Evolutionary conservation across 2,329 filamentous ascomycete genomes (phyloP).

Genomic region (Arthrobotrys megalospora): DNA sequence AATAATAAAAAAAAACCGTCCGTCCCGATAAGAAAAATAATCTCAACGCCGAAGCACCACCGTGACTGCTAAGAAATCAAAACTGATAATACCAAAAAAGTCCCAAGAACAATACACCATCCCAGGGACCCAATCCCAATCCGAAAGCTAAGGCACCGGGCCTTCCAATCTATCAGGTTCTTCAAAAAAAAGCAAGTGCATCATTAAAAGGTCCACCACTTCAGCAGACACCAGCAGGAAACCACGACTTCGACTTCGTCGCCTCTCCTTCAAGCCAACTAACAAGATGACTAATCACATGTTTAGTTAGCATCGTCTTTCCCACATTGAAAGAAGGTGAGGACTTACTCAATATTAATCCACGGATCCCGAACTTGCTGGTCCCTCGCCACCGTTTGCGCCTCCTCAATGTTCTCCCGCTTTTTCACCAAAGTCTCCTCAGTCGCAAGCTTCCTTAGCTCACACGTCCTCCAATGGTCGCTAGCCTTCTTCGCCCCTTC

Average conservation of each 20-base stretch:
- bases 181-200: slow-evolving; percentile 12
- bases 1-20: not conserved
- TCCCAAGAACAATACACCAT: slow-evolving; percentile 23
- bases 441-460: slow-evolving; percentile 44
- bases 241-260: slow-evolving; percentile 55
- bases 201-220: not conserved
- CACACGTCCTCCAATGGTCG: slow-evolving; percentile 53
- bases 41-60: slow-evolving; percentile 47
- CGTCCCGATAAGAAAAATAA: not conserved
- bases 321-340: not conserved
- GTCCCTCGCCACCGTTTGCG: slow-evolving; percentile 43
- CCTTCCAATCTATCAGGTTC: slow-evolving; percentile 10
- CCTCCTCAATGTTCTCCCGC: slow-evolving; percentile 56
- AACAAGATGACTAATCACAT: slow-evolving; percentile 44
- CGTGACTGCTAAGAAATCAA: not conserved
- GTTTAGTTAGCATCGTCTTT: slow-evolving; percentile 13
- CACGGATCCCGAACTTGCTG: slow-evolving; percentile 57
- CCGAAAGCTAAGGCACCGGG: slow-evolving; percentile 7
- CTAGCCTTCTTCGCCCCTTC: slow-evolving; percentile 54
- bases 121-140: not conserved
- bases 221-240: slow-evolving; percentile 56
- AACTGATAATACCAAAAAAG: not conserved
- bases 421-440: slow-evolving; percentile 50
- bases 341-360: slow-evolving; percentile 59
- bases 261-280: slow-evolving; percentile 50